Base-by-base conservation (phyloP, 73 alveolate species). In the Symbiodinium pilosum region DNA sequence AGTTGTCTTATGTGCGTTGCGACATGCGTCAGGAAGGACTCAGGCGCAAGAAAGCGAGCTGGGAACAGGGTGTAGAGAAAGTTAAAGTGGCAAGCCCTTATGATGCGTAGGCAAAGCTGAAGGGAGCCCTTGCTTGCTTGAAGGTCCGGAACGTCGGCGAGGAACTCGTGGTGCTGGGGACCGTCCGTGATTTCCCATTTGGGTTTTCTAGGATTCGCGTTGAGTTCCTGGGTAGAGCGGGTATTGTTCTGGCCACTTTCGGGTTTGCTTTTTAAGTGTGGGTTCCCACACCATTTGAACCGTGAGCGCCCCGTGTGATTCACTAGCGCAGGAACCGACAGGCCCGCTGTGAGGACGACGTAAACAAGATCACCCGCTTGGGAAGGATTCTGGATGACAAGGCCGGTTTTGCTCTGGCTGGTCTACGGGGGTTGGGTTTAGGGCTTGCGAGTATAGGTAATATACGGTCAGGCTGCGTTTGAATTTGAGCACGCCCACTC, bases 321-420 rank as follows among this genome's bases (percentile, higher is more conserved):
- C n/a, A n/a, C n/a, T n/a, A n/a, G n/a, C n/a, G n/a, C 95, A 88
- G 95, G 95, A 69, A 18, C 69, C 96, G 96, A 16, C 96, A 91
- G 84, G 75, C 43, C 24, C 87, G 96, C 34, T 91, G 96, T 43
- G 96, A 91, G 77, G 96, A 91, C 24, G 96, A 91, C 16, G 96
- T 88, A 36, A 91, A 91, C 87, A 91, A 91, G 75, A 91, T 91
- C 96, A 84, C 47, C 20, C 87, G 96, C 39, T 38, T 91, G 75
- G 96, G 96, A 30, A 71, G 96, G 39, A 91, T 91, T 21, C 39
- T 91, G 96, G 96, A 91, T 30, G 96, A 91, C 87, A 91, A 91
- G 81, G 81, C 81, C 73, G 73, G 11, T n/a, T n/a, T n/a, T n/a
- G n/a, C n/a, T n/a, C n/a, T n/a, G n/a, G n/a, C n/a, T n/a, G n/a